Evolutionary conservation across 73 alveolate genomes (phyloP).

Genomic region (Paramecium octaurelia): DNA sequence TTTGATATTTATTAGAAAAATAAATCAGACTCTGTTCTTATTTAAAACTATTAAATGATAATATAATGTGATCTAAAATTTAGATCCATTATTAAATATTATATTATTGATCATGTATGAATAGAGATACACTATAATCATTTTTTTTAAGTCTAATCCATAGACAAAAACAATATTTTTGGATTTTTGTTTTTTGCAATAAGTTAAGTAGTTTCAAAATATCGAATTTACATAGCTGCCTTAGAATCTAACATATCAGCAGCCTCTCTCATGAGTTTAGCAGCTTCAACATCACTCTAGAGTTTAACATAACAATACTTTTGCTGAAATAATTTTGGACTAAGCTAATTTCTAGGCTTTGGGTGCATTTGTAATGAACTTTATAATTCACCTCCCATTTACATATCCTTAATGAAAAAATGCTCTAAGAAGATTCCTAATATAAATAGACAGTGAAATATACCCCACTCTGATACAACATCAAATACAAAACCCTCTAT

Average conservation of each 20-base stretch:
- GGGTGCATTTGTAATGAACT: constrained; percentile 43
- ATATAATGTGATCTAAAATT: background rate
- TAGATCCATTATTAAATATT: background rate
- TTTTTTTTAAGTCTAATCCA: constrained; percentile 16
- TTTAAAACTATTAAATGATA: background rate
- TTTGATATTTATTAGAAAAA: background rate
- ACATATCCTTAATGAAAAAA: constrained; percentile 59
- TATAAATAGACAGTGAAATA: background rate
- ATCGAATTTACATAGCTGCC: constrained; percentile 64
- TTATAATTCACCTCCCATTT: constrained; percentile 4
- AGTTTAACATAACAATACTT: background rate
- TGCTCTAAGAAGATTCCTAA: constrained; percentile 55
- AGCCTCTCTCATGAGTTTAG: constrained; percentile 60
- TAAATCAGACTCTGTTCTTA: background rate
- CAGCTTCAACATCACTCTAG: constrained; percentile 58
- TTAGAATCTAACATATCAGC: constrained; percentile 58
- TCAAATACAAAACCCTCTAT: constrained; percentile 57
- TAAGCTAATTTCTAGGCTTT: constrained; percentile 45
- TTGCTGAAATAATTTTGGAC: constrained; percentile 54
- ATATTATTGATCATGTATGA: background rate
- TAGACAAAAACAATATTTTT: constrained; percentile 34
- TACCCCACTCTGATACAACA: constrained; percentile 59
- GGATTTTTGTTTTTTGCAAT: constrained; percentile 41
- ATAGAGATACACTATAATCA: background rate
- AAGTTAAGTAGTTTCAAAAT: constrained; percentile 45